Conservation (phyloP, 2,329 filamentous ascomycete genomes). For the Colletotrichum neosansevieriae region DNA sequence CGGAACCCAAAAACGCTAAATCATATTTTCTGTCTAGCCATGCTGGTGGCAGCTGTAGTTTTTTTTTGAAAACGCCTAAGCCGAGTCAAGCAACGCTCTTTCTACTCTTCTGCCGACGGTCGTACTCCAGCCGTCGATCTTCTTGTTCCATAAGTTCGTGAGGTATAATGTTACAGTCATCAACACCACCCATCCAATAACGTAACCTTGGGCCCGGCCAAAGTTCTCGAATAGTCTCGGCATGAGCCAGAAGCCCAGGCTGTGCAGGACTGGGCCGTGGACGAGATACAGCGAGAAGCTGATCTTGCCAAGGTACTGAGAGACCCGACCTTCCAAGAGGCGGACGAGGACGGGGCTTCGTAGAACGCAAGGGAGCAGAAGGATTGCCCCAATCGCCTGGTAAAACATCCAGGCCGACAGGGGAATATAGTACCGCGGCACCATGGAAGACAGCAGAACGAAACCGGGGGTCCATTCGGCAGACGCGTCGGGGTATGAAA, state of each 20-base stretch:
- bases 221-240: slow-evolving; percentile 54
- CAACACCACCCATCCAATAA: slow-evolving; percentile 49
- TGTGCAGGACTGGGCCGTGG: slow-evolving; percentile 48
- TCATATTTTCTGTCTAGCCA: not conserved
- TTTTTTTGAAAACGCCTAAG: slow-evolving; percentile 3
- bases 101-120: slow-evolving; percentile 53
- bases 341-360: slow-evolving; percentile 47
- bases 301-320: slow-evolving; percentile 55
- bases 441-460: slow-evolving; percentile 48
- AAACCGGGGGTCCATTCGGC: slow-evolving; percentile 55
- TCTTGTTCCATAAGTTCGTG: slow-evolving; percentile 51
- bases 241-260: slow-evolving; percentile 50
- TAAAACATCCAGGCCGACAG: slow-evolving; percentile 56
- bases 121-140: slow-evolving; percentile 53
- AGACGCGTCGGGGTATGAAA: slow-evolving; percentile 54
- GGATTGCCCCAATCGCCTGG: slow-evolving; percentile 52
- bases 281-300: slow-evolving; percentile 58
- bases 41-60: not conserved
- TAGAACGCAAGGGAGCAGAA: slow-evolving; percentile 52
- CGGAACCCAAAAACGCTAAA: not conserved
- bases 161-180: slow-evolving; percentile 50
- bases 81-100: slow-evolving; percentile 43
- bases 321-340: slow-evolving; percentile 47
- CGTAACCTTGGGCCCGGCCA: slow-evolving; percentile 46
- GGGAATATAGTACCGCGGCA: slow-evolving; percentile 52